phyloP scores from a whole-genome alignment of 2,329 filamentous ascomycete species.

The Neonectria ditissima region DNA sequence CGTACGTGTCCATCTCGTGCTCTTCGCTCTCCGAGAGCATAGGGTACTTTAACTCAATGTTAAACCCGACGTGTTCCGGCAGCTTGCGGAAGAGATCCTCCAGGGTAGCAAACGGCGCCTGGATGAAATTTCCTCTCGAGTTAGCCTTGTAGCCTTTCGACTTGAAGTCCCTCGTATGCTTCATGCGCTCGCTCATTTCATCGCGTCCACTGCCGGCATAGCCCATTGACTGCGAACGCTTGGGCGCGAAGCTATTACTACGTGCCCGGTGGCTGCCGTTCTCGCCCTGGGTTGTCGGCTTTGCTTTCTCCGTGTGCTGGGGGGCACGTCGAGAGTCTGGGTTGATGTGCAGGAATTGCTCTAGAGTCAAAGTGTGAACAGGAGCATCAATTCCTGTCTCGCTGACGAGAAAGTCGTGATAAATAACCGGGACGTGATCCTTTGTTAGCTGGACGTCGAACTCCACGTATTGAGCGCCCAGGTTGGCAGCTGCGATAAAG shows the following conservation, averaged over 20 bases:
- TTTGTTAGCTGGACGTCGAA: constrained; percentile 98
- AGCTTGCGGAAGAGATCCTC: constrained; percentile 92
- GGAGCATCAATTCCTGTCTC: constrained; percentile 98
- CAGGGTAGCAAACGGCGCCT: constrained; percentile 93
- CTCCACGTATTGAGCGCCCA: constrained; percentile 82
- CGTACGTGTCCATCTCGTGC: constrained; percentile 96
- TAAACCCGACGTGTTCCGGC: constrained; percentile 88
- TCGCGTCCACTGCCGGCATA: constrained; percentile 56
- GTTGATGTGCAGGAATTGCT: constrained; percentile 94
- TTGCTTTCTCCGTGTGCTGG: constrained; percentile 21
- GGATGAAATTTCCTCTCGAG: constrained; percentile 92
- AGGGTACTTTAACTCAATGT: constrained; percentile 99
- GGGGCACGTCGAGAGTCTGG: constrained; percentile 56
- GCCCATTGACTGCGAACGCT: constrained; percentile 68
- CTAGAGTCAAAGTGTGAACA: constrained; percentile 92
- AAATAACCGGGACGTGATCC: constrained; percentile 97
- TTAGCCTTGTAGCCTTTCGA: constrained; percentile 96
- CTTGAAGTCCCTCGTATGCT: constrained; percentile 96
- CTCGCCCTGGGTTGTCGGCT: constrained; percentile 49
- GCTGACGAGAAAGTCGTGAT: constrained; percentile 97
- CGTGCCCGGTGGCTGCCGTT: constrained; percentile 41
- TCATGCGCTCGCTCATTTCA: constrained; percentile 84
- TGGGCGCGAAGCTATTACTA: constrained; percentile 56
- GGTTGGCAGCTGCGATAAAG: constrained; percentile 94
- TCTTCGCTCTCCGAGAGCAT: constrained; percentile 97